phyloP scores from a whole-genome alignment of 495 filamentous ascomycete genomes.

The Penicillium verhagenii region DNA sequence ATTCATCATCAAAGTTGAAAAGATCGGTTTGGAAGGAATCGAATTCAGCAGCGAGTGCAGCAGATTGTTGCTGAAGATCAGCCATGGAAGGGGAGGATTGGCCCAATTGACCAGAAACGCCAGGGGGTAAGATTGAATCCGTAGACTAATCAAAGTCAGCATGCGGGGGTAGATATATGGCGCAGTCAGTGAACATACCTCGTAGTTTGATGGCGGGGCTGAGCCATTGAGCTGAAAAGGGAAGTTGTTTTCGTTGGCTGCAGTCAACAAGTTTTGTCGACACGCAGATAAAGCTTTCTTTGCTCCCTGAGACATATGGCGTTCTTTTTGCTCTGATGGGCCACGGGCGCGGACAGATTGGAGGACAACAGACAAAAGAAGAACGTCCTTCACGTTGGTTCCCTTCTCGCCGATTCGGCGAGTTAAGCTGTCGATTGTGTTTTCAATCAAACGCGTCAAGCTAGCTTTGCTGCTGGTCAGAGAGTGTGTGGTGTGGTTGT shows the following conservation, averaged over 20 bases:
- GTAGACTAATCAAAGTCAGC: background rate
- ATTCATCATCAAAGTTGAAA: slow-evolving; percentile 23
- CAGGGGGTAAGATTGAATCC: background rate
- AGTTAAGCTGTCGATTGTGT: slow-evolving; percentile 23
- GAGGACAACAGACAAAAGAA: slow-evolving; percentile 25
- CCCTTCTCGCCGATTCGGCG: slow-evolving; percentile 18
- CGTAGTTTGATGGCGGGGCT: background rate
- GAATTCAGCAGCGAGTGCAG: slow-evolving; percentile 17
- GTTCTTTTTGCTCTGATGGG: slow-evolving; percentile 12
- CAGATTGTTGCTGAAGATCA: slow-evolving; percentile 15
- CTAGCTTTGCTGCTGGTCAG: slow-evolving; percentile 18
- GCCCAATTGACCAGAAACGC: background rate
- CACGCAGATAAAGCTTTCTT: slow-evolving; percentile 21
- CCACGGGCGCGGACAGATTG: slow-evolving; percentile 23
- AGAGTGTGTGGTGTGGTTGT: too few relatives aligned
- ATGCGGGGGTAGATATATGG: background rate
- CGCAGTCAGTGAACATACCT: too few relatives aligned
- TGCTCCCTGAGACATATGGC: slow-evolving; percentile 20
- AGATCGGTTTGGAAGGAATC: slow-evolving; percentile 21
- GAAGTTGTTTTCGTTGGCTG: slow-evolving; percentile 3
- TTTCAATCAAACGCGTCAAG: slow-evolving; percentile 19
- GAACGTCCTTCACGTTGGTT: slow-evolving; percentile 29
- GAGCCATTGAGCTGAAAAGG: background rate
- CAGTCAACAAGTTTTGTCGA: slow-evolving; percentile 20
- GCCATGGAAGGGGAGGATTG: slow-evolving; percentile 4